These are phyloP conservation scores for Nymphaea thermarum DNA, from an alignment of 164 flowering plant species.

Conservation along the genomic window DNA sequence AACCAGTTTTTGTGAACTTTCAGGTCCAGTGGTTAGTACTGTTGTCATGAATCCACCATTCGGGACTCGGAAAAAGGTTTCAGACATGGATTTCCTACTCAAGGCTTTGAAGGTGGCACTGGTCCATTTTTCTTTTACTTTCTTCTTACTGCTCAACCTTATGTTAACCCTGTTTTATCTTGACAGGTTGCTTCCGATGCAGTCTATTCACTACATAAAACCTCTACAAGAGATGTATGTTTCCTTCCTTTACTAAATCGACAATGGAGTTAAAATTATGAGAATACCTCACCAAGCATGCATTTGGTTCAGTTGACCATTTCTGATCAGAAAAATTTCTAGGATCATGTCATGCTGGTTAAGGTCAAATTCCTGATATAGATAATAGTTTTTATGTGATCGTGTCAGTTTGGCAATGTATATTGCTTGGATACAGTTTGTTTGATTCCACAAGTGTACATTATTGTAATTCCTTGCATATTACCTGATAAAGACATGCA, in stretches of 20 bases:
- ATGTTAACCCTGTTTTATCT: background rate
- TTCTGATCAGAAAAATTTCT: too few species aligned
- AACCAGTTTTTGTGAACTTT: slow-evolving; percentile 4
- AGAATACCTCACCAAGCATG: background rate
- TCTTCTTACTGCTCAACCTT: background rate
- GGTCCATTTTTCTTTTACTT: background rate
- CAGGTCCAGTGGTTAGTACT: slow-evolving; percentile 67
- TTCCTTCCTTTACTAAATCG: background rate
- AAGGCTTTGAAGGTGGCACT: slow-evolving; percentile 55
- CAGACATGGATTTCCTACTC: slow-evolving; percentile 78
- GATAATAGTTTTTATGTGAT: too few species aligned
- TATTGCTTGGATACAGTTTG: too few species aligned
- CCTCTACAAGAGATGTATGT: slow-evolving; percentile 92
- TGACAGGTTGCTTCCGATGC: slow-evolving; percentile 74
- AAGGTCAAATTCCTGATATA: too few species aligned
- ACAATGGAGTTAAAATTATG: background rate
- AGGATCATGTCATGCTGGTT: too few species aligned
- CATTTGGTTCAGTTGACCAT: too few species aligned
- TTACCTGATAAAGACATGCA: too few species aligned
- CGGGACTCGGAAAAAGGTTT: slow-evolving; percentile 91
- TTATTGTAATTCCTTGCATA: too few species aligned
- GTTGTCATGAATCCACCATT: slow-evolving; percentile 98
- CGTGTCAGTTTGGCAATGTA: too few species aligned
- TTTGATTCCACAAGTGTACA: too few species aligned
- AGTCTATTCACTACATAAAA: slow-evolving; percentile 94